These are phyloP conservation scores for Musa schizocarpa DNA, from an alignment of 176 grass and related monocot genomes.

Conservation along the genomic window DNA sequence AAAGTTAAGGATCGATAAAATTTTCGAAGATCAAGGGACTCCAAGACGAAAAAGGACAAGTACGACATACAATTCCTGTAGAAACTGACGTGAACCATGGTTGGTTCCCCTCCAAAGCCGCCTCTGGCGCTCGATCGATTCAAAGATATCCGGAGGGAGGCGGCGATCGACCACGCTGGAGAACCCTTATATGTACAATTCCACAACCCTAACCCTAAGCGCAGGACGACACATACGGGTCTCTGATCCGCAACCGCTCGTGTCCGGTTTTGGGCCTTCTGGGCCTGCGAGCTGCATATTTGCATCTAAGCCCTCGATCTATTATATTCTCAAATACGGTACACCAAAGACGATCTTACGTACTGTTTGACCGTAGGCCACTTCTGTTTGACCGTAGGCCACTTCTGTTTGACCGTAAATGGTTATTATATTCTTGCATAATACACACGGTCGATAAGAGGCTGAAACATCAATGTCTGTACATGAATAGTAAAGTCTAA, in stretches of 20 bases:
- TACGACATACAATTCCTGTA: slow-evolving; percentile 43
- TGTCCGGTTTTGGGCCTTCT: background rate
- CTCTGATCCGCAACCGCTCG: too few relatives aligned
- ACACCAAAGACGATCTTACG: too few relatives aligned
- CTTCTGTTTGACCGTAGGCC: too few relatives aligned
- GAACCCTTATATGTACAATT: slow-evolving; percentile 28
- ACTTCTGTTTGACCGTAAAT: too few relatives aligned
- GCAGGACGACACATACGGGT: background rate
- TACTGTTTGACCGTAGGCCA: too few relatives aligned
- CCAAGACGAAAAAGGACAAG: background rate
- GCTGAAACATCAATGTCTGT: too few relatives aligned
- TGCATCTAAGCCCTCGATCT: too few relatives aligned
- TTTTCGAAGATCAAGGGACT: background rate
- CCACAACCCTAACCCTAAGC: slow-evolving; percentile 57
- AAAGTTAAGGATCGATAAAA: background rate
- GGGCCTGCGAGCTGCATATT: too few relatives aligned
- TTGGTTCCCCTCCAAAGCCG: background rate
- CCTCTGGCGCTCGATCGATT: background rate
- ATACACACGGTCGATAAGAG: too few relatives aligned
- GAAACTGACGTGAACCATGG: slow-evolving; percentile 52
- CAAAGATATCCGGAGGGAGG: background rate
- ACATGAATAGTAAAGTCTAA: too few relatives aligned
- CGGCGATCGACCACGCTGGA: background rate
- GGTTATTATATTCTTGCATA: too few relatives aligned
- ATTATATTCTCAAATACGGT: too few relatives aligned